Percentiles rank a stretch among this genome's conserved stretches.
Conservation (phyloP, 176 grass and related monocot genomes). For the Cenchrus fungigraminus region DNA sequence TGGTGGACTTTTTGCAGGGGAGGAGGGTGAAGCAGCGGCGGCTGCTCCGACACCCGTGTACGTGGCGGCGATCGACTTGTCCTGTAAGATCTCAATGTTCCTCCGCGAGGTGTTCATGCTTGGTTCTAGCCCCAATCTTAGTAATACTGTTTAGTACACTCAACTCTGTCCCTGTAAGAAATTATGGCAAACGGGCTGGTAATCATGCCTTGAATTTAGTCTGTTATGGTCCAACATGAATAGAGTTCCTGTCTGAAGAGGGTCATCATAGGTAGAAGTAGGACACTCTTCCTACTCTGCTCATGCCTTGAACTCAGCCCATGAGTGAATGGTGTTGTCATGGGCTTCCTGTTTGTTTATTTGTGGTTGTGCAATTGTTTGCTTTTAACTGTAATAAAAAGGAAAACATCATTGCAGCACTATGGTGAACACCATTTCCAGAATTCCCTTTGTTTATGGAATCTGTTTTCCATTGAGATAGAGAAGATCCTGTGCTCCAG, state of each 20-base stretch:
- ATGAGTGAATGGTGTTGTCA: background rate
- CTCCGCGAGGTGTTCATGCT: background rate
- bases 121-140: background rate
- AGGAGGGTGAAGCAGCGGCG: constrained; percentile 47
- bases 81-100: constrained; percentile 63
- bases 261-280: constrained; percentile 1
- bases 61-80: constrained; percentile 83
- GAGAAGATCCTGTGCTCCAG: too few relatives aligned
- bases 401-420: background rate
- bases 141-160: background rate
- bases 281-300: background rate
- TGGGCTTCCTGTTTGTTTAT: background rate
- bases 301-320: background rate
- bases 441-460: background rate
- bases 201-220: constrained; percentile 12
- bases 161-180: background rate
- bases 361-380: background rate
- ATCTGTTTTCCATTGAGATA: constrained; percentile 9
- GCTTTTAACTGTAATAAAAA: constrained; percentile 12
- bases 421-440: constrained; percentile 2
- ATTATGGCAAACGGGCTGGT: background rate
- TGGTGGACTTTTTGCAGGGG: constrained; percentile 41
- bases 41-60: constrained; percentile 68
- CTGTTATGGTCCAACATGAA: background rate
- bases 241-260: background rate